Percentiles rank a stretch among this genome's conserved stretches.
Conservation (phyloP, 2,329 filamentous ascomycete species). For the Aspergillus chevalieri region DNA sequence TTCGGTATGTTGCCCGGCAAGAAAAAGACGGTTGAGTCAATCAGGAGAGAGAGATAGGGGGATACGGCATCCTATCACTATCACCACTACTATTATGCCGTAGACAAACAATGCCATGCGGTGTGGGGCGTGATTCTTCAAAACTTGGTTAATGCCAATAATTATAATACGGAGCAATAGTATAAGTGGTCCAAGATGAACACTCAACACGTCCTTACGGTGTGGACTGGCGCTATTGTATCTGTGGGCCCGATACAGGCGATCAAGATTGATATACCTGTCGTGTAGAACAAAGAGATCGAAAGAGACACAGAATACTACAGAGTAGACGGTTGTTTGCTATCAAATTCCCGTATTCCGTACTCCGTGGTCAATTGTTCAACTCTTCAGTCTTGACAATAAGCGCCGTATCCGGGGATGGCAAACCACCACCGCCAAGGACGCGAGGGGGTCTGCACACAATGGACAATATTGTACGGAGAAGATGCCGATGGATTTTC, state of each 20-base stretch:
- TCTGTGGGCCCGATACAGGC: constrained; percentile 13
- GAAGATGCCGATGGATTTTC: not conserved
- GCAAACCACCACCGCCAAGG: not conserved
- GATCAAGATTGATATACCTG: constrained; percentile 5
- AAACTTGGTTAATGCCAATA: not conserved
- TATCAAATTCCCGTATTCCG: not conserved
- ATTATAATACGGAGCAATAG: constrained; percentile 2
- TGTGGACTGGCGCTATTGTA: constrained; percentile 9
- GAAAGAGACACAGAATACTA: not conserved
- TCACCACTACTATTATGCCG: not conserved
- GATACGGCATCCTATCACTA: not conserved
- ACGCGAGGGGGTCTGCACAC: not conserved
- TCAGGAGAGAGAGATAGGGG: not conserved
- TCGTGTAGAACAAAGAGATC: not conserved
- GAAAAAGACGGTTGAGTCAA: not conserved
- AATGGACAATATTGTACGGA: not conserved
- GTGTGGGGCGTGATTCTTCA: not conserved
- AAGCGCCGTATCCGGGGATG: not conserved
- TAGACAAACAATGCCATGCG: too few relatives aligned
- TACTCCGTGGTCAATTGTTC: not conserved
- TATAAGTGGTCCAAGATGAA: constrained; percentile 9
- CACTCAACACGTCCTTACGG: constrained; percentile 12
- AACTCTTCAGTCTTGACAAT: too few relatives aligned
- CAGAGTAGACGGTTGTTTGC: not conserved
- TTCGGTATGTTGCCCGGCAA: not conserved